Evolutionary conservation across 78 protist species (phyloP).

Genomic region (Isochrysis galbana): DNA sequence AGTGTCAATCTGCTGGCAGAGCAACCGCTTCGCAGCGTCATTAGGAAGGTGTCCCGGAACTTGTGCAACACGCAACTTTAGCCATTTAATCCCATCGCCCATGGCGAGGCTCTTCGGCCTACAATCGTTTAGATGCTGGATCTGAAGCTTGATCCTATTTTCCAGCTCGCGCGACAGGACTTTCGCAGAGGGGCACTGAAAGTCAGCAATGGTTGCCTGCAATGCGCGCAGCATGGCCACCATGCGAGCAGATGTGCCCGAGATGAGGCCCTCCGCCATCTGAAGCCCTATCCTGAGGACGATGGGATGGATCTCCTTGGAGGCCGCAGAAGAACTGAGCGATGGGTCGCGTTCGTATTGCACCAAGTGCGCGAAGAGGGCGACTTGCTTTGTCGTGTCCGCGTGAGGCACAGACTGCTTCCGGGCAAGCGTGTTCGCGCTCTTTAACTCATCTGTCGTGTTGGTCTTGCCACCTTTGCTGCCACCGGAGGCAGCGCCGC

Average conservation of each 20-base stretch:
- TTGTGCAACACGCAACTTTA: neutral
- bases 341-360: constrained; percentile 64
- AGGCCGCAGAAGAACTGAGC: constrained; percentile 14
- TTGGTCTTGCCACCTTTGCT: neutral
- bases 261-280: constrained; percentile 63
- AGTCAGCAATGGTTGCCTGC: constrained; percentile 37
- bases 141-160: constrained; percentile 53
- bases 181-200: neutral
- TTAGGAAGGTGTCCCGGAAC: neutral
- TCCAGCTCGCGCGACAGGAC: constrained; percentile 63
- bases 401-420: neutral
- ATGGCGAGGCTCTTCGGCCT: constrained; percentile 66
- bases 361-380: constrained; percentile 78
- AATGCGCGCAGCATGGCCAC: constrained; percentile 80
- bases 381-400: constrained; percentile 51
- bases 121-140: constrained; percentile 79
- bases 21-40: constrained; percentile 42
- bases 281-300: constrained; percentile 73
- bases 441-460: too few relatives aligned
- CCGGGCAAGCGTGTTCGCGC: neutral
- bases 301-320: constrained; percentile 71
- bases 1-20: constrained; percentile 58
- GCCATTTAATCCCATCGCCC: constrained; percentile 66
- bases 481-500: neutral
- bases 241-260: constrained; percentile 79